Base-by-base conservation (phyloP, 441 rosid species). In the Dalechampia spathulata region DNA sequence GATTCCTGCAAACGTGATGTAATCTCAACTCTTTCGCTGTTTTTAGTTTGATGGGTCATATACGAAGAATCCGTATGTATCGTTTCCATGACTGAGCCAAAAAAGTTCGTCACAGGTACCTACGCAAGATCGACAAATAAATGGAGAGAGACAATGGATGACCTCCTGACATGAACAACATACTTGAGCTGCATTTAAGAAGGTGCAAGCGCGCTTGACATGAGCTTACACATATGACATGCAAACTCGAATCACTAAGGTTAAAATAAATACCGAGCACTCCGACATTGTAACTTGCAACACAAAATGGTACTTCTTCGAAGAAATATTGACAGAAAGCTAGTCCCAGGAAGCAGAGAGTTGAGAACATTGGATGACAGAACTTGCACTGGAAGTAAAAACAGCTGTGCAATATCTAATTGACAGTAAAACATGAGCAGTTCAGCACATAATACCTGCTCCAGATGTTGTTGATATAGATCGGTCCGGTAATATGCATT, bases 91-190 rank as follows among this genome's bases (percentile, higher is more conserved):
- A 93, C 95, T 5, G 96, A 93, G 52, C 95, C 97, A 23, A 90
- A 93, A 84, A 93, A 90, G 75, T 81, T 87, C 2, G 97, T 93
- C 67, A 90, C 97, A 0, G 97, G 93, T 49, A 87, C 97, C 97
- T 93, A 23, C 28, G 21, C 23, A 21, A 6, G 17, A 61, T 45
- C 59, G 32, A 61, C 52, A 22, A 56, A 28, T 60, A 43, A 39
- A 28, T 13, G 20, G 48, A 21, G 22, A 37, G 16, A 37, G 6
- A 23, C 2, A 10, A 22, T 16, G 6, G 47, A 40, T 48, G 16
- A 32, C 10, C 11, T 6, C 26, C 27, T 16, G 14, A 17, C 12
- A 25, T 22, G 37, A 11, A 44, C 22, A 54, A 39, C 5, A 36
- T 32, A 23, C 17, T n/a, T 20, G 16, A 0, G 2, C n/a, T 30